phyloP scores from a whole-genome alignment of 345 rosid genomes.

The Ricinus communis region DNA sequence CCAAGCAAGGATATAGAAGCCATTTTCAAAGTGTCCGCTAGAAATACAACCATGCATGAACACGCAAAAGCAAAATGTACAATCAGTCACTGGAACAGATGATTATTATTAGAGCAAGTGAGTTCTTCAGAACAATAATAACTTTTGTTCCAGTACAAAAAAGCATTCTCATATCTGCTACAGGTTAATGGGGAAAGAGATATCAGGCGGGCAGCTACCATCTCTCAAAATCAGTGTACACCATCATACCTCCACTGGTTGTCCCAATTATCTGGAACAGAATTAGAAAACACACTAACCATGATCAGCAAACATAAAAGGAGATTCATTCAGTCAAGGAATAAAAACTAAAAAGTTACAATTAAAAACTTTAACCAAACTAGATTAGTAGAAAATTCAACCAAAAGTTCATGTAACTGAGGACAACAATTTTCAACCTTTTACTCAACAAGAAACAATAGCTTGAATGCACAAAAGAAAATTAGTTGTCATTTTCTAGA shows the following conservation, averaged over 20 bases:
- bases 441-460: not conserved
- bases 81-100: not conserved
- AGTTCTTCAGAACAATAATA: not conserved
- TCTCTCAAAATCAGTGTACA: not conserved
- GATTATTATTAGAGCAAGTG: not conserved
- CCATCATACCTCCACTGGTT: conserved; percentile 25
- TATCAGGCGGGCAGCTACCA: not conserved
- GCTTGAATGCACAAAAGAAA: not conserved
- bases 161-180: conserved; percentile 3
- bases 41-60: not conserved
- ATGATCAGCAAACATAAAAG: not conserved
- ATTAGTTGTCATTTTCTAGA: not conserved
- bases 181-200: not conserved
- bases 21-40: not conserved
- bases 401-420: not conserved
- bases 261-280: conserved; percentile 85
- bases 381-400: too few relatives aligned
- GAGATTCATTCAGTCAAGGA: not conserved
- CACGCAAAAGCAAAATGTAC: not conserved
- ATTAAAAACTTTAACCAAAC: not conserved
- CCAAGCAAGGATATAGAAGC: not conserved
- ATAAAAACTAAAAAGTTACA: not conserved
- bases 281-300: conserved; percentile 28
- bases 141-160: not conserved
- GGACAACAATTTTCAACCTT: not conserved